Evolutionary conservation across 176 grass and related monocot genomes (phyloP), one percentile per base, ranked within the genome.

Genomic region (Guadua angustifolia): DNA sequence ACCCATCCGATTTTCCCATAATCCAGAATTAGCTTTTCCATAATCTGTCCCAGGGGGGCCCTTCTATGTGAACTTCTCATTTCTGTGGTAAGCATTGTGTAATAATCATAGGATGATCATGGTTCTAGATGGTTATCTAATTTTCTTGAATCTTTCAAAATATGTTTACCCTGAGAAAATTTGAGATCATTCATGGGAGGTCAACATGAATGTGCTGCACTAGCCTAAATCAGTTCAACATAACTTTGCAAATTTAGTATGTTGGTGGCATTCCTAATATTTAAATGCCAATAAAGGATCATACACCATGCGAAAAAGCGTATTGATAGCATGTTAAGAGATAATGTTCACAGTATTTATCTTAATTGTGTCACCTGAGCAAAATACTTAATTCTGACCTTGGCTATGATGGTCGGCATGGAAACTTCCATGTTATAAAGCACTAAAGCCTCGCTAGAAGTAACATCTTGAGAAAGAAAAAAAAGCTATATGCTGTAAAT

Each of bases 171-270:
- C 2, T 74, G 80, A 50, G 70, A 49, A 50, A 74, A 18, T 50
- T 74, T 1, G 14, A 25, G 21, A 39, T 80, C 32, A 64, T 63
- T 72, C 49, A 49, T 42, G 35, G 35, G 35, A 36, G 55, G 61
- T 74, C 21, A 47, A 51, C 81, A 83, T 60, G 11, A 25, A 83
- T 43, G 22, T 18, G 60, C 8, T 83, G 45, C 22, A 15, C 38
- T 53, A 42, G 22, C 47, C 50, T 66, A 29, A 84, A 66, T 21
- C 3, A 42, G 64, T 24, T 29, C 15, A 53, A 35, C 33, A 11
- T 25, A 53, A 24, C 3, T 40, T 25, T 80, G 2, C 33, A 39
- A 38, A 70, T 21, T 19, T 55, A 21, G 6, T 55, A 21, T 55
- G 51, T 55, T 19, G 51, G 51, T 19, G 52, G 18, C 52, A 21